Evolutionary conservation across 2,329 filamentous ascomycete genomes (phyloP).

Genomic region (Talaromyces amestolkiae): DNA sequence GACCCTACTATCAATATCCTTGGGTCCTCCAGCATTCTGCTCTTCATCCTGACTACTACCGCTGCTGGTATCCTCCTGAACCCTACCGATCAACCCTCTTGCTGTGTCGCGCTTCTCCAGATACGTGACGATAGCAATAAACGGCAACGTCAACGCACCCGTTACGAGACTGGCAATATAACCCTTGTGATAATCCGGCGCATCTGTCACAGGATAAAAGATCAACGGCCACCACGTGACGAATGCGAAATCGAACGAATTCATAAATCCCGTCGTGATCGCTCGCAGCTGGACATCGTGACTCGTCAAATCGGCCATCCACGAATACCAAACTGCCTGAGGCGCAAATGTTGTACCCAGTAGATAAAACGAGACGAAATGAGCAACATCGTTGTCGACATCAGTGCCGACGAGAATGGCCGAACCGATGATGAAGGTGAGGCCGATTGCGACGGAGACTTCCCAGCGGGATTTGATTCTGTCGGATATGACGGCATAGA

Average conservation of each 20-base stretch:
- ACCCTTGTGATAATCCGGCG: conserved; percentile 40
- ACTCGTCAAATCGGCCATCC: conserved; percentile 45
- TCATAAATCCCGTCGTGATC: conserved; percentile 47
- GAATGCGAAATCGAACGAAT: conserved; percentile 46
- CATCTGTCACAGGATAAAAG: conserved; percentile 44
- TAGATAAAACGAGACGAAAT: conserved; percentile 48
- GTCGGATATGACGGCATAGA: conserved; percentile 45
- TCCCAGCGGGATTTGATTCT: conserved; percentile 46
- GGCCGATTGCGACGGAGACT: conserved; percentile 43
- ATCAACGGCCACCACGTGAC: conserved; percentile 44
- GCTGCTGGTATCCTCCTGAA: neutral
- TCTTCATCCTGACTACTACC: neutral
- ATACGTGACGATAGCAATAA: conserved; percentile 39
- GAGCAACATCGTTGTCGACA: conserved; percentile 32
- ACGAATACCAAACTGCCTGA: conserved; percentile 49
- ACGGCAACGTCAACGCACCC: conserved; percentile 37
- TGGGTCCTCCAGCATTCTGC: neutral
- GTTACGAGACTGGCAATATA: conserved; percentile 44
- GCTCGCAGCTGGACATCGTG: conserved; percentile 43
- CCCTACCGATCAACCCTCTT: conserved; percentile 27
- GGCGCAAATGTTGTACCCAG: conserved; percentile 48
- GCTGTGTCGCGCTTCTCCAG: conserved; percentile 33
- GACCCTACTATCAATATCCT: neutral
- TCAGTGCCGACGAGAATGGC: conserved; percentile 36
- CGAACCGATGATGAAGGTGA: conserved; percentile 44